phyloP scores from a whole-genome alignment of 495 filamentous ascomycete genomes.

The Tetracladium setigerum region DNA sequence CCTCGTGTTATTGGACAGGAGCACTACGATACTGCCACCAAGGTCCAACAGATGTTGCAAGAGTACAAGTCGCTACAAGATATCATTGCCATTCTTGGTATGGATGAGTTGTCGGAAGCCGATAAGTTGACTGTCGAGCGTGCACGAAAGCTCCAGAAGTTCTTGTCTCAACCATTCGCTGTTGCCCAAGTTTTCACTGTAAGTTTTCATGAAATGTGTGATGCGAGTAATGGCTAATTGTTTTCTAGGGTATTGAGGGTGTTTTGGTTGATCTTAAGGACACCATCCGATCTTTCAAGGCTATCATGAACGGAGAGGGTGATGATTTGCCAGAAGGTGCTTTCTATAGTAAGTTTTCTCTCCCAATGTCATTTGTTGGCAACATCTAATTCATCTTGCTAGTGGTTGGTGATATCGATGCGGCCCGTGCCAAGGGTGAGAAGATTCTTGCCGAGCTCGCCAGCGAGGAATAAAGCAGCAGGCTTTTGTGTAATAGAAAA shows the following conservation, averaged over 20 bases:
- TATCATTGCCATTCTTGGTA: constrained; percentile 99
- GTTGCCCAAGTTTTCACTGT: constrained; percentile 96
- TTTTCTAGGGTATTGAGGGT: constrained; percentile 71
- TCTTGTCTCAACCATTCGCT: constrained; percentile 98
- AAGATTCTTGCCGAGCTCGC: constrained; percentile 92
- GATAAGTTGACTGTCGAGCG: constrained; percentile 99
- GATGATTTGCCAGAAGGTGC: constrained; percentile 94
- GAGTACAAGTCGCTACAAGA: constrained; percentile 99
- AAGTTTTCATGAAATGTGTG: not conserved
- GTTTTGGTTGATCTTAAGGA: constrained; percentile 95
- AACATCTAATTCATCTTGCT: constrained; percentile 5
- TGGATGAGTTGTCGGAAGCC: constrained; percentile 98
- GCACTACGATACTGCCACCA: constrained; percentile 90
- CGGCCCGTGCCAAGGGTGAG: constrained; percentile 93
- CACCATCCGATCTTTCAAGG: constrained; percentile 95
- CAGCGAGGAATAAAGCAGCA: not conserved
- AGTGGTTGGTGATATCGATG: constrained; percentile 86
- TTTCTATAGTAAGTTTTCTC: constrained; percentile 91
- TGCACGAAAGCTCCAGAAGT: constrained; percentile 98
- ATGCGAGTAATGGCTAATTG: not conserved
- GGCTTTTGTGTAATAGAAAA: too few species aligned
- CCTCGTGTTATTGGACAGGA: constrained; percentile 96
- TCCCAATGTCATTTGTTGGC: constrained; percentile 77
- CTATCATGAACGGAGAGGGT: constrained; percentile 89
- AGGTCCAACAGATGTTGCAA: constrained; percentile 97